Conservation (phyloP, 1,284 basidiomycete species). For the Sanghuangporus weigelae region DNA sequence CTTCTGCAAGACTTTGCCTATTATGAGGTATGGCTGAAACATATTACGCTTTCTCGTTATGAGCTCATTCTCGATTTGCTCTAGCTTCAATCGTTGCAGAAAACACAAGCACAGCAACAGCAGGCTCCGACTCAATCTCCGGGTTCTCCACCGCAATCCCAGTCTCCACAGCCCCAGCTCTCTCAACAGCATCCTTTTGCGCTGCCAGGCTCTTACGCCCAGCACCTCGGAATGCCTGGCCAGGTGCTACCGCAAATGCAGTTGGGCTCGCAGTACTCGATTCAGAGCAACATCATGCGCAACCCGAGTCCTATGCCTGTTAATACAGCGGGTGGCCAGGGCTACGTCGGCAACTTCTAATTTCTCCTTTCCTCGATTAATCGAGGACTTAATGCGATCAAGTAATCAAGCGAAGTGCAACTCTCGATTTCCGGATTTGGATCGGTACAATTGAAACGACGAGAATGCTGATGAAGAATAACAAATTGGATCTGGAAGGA, state of each 20-base stretch:
- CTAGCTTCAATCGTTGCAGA: slow-evolving; percentile 77
- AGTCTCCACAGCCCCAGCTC: slow-evolving; percentile 35
- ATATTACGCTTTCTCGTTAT: slow-evolving; percentile 3
- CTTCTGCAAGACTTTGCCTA: slow-evolving; percentile 92
- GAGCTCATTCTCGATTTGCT: slow-evolving; percentile 11
- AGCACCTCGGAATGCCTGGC: slow-evolving; percentile 49
- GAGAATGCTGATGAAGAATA: not conserved
- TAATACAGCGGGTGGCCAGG: slow-evolving; percentile 38
- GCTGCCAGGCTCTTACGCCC: slow-evolving; percentile 45
- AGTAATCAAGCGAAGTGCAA: not conserved
- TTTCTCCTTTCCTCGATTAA: not conserved
- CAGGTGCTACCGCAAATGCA: slow-evolving; percentile 65
- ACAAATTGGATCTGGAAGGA: not conserved
- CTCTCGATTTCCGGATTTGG: not conserved
- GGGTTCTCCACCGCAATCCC: slow-evolving; percentile 32
- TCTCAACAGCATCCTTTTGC: slow-evolving; percentile 40
- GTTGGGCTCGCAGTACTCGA: slow-evolving; percentile 58
- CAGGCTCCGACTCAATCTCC: slow-evolving; percentile 23
- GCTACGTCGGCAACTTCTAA: slow-evolving; percentile 44
- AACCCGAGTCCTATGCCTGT: slow-evolving; percentile 63
- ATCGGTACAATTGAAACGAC: not conserved
- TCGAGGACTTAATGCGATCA: not conserved
- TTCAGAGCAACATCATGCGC: slow-evolving; percentile 72
- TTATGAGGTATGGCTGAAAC: slow-evolving; percentile 64
- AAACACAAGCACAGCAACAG: slow-evolving; percentile 41